Percentiles rank a stretch among this genome's conserved stretches.
Conservation (phyloP, 306 rosid genomes). For the Cyclanthera cordifolia region DNA sequence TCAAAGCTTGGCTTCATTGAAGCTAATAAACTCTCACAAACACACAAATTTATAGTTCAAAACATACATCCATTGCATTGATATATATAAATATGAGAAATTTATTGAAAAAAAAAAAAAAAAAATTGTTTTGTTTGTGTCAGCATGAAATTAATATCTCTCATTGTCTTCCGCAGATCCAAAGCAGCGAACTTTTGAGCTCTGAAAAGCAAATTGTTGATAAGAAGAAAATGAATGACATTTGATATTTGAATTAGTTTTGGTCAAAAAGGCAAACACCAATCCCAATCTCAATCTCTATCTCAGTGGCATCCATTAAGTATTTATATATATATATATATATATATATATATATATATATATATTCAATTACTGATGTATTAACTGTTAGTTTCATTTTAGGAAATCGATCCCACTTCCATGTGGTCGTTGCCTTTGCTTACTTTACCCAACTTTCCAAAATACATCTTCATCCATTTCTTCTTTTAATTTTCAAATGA, state of each 20-base stretch:
- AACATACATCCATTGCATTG: neutral
- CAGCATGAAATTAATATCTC: neutral
- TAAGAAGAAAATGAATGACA: neutral
- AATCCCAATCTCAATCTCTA: neutral
- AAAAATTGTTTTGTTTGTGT: neutral
- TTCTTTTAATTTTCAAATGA: too few species aligned
- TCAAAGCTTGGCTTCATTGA: too few species aligned
- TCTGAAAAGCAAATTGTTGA: neutral
- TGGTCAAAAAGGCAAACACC: neutral
- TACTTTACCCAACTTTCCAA: neutral
- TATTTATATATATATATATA: too few species aligned
- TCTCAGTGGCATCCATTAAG: too few species aligned
- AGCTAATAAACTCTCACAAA: too few species aligned
- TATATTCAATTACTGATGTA: neutral
- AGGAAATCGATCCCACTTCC: neutral
- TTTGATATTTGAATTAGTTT: neutral
- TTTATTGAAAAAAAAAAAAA: neutral
- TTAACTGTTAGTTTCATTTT: neutral
- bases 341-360: too few species aligned
- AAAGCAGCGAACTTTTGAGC: neutral
- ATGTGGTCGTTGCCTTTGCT: slow-evolving; percentile 4
- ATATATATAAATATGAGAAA: neutral
- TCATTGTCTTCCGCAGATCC: neutral
- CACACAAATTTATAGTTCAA: too few species aligned
- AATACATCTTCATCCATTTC: too few species aligned